Evolutionary conservation across 1,284 basidiomycete genomes (phyloP), one percentile per base, ranked within the genome.

Genomic region (Ceratobasidium sp.): DNA sequence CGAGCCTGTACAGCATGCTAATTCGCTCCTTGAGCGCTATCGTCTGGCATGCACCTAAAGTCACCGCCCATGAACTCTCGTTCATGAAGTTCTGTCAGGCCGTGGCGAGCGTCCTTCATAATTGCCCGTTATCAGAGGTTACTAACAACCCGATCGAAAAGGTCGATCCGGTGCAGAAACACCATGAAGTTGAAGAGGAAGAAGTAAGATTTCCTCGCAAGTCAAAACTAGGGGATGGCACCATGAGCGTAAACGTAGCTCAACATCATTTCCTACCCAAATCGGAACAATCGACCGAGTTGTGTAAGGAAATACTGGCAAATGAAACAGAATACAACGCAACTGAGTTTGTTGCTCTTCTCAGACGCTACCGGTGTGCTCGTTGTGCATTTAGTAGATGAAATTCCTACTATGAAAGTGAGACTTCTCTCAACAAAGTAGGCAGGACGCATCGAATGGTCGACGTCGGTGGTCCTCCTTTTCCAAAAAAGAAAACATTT

Each of bases 21-120:
- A 67, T 67, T 22, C 62, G 62, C 5, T 27, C 62, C 17, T 67
- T 67, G n/a, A 67, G 54, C 50, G 50, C 62, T 3, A 67, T 67
- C 29, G 54, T 67, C 15, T 54, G 54, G 25, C 62, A 67, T 31
- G 60, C 49, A n/a, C 60, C 60, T 1, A 65, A 65, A 1, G 34
- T 65, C 8, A 12, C 12, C 15, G 7, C 20, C 20, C 29, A 25
- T 34, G 49, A 52, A 4, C 60, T 49, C 8, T 17, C 32, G 35
- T 65, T 65, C 20, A 52, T 65, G 47, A 65, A 65, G 49, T 65
- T 50, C 35, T 65, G 60, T 27, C 47, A 17, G 13, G 17, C 34
- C 7, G 22, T 65, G 8, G 60, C 53, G 42, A 8, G 35, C n/a
- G n/a, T n/a, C n/a, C n/a, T n/a, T 17, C 17, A 12, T 22, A 10